Evolutionary conservation across 2,329 filamentous ascomycete species (phyloP), one percentile per base, ranked within the genome.

Genomic region (Xylogone sp.): DNA sequence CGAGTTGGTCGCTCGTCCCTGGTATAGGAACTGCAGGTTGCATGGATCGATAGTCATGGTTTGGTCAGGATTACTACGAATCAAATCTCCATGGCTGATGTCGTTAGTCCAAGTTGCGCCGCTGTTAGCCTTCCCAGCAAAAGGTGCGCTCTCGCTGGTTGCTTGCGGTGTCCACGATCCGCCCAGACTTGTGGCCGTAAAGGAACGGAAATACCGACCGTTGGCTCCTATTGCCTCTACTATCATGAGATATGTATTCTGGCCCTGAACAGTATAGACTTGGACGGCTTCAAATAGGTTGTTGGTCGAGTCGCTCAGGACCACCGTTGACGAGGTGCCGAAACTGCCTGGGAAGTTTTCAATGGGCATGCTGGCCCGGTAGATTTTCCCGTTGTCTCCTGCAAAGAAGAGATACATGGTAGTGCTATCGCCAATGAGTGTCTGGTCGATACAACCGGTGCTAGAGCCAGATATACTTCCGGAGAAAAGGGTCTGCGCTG

Each of bases 231-330:
- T 77, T 0, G 80, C 72, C 66, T 87, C 84, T 27, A 87, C 81
- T n/a, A 87, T 76, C 80, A 87, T 86, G 51, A 87, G 76, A 66
- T 86, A 87, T 56, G 76, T 46, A n/a, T n/a, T n/a, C n/a, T n/a
- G n/a, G n/a, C n/a, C n/a, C n/a, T n/a, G n/a, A n/a, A n/a, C n/a
- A n/a, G n/a, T n/a, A n/a, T n/a, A n/a, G n/a, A n/a, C n/a, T n/a
- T n/a, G n/a, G n/a, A n/a, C n/a, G n/a, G n/a, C n/a, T n/a, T n/a
- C n/a, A n/a, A n/a, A n/a, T n/a, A n/a, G n/a, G n/a, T n/a, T n/a
- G n/a, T n/a, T n/a, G n/a, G n/a, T n/a, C n/a, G n/a, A n/a, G n/a
- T n/a, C n/a, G n/a, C n/a, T n/a, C n/a, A n/a, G n/a, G n/a, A n/a
- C n/a, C n/a, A n/a, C n/a, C n/a, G n/a, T n/a, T n/a, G n/a, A n/a